Conservation (phyloP, 306 rosid species). For the Echinosophora koreensis region DNA sequence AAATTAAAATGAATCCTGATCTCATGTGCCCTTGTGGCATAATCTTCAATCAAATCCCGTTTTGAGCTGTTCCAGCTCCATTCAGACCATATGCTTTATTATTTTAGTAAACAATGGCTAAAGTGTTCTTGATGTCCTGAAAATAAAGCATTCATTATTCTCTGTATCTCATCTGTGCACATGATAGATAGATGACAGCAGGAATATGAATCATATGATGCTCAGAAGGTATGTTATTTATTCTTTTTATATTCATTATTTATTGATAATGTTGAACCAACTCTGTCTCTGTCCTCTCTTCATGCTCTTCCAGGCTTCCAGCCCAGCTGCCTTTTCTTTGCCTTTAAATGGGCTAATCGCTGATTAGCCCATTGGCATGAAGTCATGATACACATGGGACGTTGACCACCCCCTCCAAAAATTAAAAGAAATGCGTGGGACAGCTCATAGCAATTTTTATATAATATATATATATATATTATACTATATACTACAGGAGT, state of each 20-base stretch:
- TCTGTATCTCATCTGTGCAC: slow-evolving; percentile 49
- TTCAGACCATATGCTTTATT: slow-evolving; percentile 15
- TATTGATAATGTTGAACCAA: not conserved
- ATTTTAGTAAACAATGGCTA: slow-evolving; percentile 39
- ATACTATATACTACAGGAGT: too few species aligned
- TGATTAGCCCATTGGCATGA: not conserved
- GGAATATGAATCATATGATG: slow-evolving; percentile 7
- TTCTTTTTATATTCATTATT: not conserved
- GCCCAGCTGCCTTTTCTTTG: not conserved
- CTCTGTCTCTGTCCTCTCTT: not conserved
- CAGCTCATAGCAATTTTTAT: too few species aligned
- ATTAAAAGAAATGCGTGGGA: too few species aligned
- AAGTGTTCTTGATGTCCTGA: slow-evolving; percentile 21
- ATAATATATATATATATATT: too few species aligned
- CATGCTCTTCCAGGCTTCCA: not conserved
- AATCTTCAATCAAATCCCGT: slow-evolving; percentile 43
- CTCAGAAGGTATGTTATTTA: not conserved
- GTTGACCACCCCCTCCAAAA: too few species aligned
- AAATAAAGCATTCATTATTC: slow-evolving; percentile 43
- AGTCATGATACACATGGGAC: too few species aligned
- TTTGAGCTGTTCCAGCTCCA: slow-evolving; percentile 48
- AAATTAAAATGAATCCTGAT: slow-evolving; percentile 1
- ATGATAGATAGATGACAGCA: slow-evolving; percentile 33
- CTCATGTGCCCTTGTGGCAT: slow-evolving; percentile 47
- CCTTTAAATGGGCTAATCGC: slow-evolving; percentile 4